Base-by-base conservation (phyloP, 2,329 filamentous ascomycete genomes). In the Penicillium sp. region DNA sequence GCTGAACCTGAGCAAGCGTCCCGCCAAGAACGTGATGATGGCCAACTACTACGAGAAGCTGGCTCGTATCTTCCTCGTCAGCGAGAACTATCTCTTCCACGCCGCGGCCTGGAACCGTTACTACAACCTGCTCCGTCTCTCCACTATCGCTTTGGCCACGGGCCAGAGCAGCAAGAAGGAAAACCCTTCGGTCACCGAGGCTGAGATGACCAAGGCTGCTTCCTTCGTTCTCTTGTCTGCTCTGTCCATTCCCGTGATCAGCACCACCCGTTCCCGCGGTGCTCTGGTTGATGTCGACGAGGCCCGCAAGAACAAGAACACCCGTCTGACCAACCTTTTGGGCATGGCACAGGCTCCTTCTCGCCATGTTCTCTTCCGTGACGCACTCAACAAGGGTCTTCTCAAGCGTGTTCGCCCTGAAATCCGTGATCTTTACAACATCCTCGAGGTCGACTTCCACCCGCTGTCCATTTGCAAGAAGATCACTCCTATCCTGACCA, bases 11-110 rank as follows among this genome's bases (percentile, higher is more conserved):
- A 97, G 91, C 85, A 97, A 97, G 82, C 88, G 93, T 47, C 90
- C 90, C 35, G 86, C 93, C 46, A 97, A 97, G 85, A 96, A 96
- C 70, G 80, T 96, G 67, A 97, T 98, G 93, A 98, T 98, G 93
- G 93, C 93, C 74, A 98, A 97, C 78, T 98, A 98, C 80, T 98
- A 97, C 73, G 93, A 98, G 80, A 97, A 97, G 77, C 84, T 98
- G 49, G 96, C 93, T 36, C 84, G 90, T 56, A 98, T 98, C 70
- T 98, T 98, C 80, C 82, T 98, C 54, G 93, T 97, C 58, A 95
- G 91, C 71, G 93, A 97, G 76, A 98, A 98, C 79, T 97, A 97
- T 70, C 84, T 98, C 39, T 98, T 98, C 84, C 93, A 98, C 68
- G 93, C 93, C 59, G 93, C 93, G 46, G 90, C 93, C 53, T 98